Conservation (phyloP, 306 rosid genomes). For the Dicorynia guianensis region DNA sequence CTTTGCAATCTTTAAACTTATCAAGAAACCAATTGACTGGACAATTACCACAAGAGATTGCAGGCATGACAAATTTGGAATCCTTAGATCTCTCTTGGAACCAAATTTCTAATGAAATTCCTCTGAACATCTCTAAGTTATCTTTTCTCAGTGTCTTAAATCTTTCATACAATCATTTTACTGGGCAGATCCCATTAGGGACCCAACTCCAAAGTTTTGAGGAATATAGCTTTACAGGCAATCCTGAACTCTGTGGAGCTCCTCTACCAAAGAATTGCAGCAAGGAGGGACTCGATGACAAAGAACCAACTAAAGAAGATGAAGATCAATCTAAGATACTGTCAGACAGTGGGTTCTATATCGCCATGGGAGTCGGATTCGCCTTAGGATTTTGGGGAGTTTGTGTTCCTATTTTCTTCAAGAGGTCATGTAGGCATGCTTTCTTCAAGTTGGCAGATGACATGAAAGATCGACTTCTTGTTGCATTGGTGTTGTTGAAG, state of each 20-base stretch:
- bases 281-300: neutral
- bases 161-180: constrained; percentile 47
- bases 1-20: constrained; percentile 30
- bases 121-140: neutral
- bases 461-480: too few relatives aligned
- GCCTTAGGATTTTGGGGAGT: too few relatives aligned
- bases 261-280: constrained; percentile 24
- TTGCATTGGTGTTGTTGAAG: too few relatives aligned
- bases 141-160: constrained; percentile 41
- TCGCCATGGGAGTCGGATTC: too few relatives aligned
- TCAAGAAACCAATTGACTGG: constrained; percentile 45
- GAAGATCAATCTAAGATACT: neutral
- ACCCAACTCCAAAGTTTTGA: constrained; percentile 41
- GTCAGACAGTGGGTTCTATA: too few relatives aligned
- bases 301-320: neutral
- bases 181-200: constrained; percentile 45
- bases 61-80: constrained; percentile 33
- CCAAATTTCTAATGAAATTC: constrained; percentile 28
- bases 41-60: constrained; percentile 24
- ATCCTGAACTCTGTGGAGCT: constrained; percentile 40
- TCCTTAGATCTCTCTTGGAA: constrained; percentile 40
- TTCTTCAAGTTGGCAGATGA: too few relatives aligned
- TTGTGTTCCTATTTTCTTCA: too few relatives aligned
- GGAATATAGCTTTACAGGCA: constrained; percentile 29
- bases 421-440: too few relatives aligned